Base-by-base conservation (phyloP, 2,329 filamentous ascomycete species). In the Zopfia rhizophila region DNA sequence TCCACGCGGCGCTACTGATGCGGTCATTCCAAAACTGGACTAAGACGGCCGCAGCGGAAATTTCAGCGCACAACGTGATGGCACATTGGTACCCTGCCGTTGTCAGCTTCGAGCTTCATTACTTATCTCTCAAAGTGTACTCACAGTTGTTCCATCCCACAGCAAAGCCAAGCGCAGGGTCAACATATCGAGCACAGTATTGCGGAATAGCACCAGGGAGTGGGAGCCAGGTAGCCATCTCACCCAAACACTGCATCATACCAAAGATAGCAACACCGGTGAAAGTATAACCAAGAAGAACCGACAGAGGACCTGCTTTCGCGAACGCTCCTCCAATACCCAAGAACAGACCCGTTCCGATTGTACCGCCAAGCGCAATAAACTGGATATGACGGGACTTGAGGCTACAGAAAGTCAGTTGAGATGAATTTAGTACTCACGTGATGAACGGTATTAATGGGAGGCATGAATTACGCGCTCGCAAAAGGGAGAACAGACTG, bases 321-420 rank as follows among this genome's bases (percentile, higher is more conserved):
- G 66, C 61, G 38, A 70, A 69, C 14, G 66, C 65, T 35, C 21
- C 56, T 11, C 62, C 65, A 31, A 69, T 69, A 62, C 65, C 63
- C 17, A 69, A 58, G 52, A 69, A 69, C 7, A 69, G 60, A 61
- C 65, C 66, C 13, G 66, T 69, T 42, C 66, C 58, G 25, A 84
- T 84, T 4, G 80, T 82, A 45, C 82, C 81, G 42, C 81, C 81
- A 11, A 85, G 73, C 11, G 82, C 82, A 58, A 86, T 85, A 60
- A 83, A 82, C 51, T 83, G 74, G 38, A 83, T 80, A 61, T 84
- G 81, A 53, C 80, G 75, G 25, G 78, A 79, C 61, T 80, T 79
- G 44, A 78, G 67, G 36, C 72, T 66, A 40, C 17, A 14, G 11
- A 7, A 24, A 28, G 48, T 55, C 29, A 53, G 53, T 43, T 45